Base-by-base conservation (phyloP, 345 rosid species). In the Salix suchowensis region DNA sequence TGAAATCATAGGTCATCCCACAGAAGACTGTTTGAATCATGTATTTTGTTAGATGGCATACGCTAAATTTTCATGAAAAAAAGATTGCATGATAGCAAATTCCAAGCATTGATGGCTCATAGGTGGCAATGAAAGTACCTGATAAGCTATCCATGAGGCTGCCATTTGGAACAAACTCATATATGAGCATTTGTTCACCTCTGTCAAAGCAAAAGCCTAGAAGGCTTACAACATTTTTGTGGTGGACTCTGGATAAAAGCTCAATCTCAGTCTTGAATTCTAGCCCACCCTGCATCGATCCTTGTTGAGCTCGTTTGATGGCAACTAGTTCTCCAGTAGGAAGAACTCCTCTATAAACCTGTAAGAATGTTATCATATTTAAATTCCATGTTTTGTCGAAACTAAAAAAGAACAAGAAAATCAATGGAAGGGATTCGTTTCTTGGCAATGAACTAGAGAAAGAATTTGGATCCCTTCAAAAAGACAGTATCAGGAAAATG, bases 211-310 rank as follows among this genome's bases (percentile, higher is more conserved):
- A 81, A 74, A 81, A 77, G 42, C 84, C 84, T 50, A 74, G 2
- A 34, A 81, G 81, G 69, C 81, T 61, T 12, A 77, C 76, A 15
- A 81, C 78, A 74, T 81, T 81, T 55, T 74, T 81, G 21, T 81
- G 84, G 74, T 81, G 84, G 26, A 82, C 84, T 65, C 84, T 66
- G 8, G 84, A 82, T 16, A 82, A 73, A 15, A 82, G 60, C 23
- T 82, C 84, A 46, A 82, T 82, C 74, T 77, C 84, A 23, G 64
- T 82, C 37, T 82, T 82, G 70, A 81, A 81, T 40, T 81, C 80
- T 10, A 73, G 1, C 24, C 78, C 81, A 18, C 81, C 81, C 36
- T 81, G 84, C 76, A 74, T 70, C 34, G 81, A 81, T 66, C 67
- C 78, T 74, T 77, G 76, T 66, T 74, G 81, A 55, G 84, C 79